These are phyloP conservation scores for Wickerhamomyces chambardii DNA, from an alignment of 805 yeast genomes.

Conservation along the genomic window DNA sequence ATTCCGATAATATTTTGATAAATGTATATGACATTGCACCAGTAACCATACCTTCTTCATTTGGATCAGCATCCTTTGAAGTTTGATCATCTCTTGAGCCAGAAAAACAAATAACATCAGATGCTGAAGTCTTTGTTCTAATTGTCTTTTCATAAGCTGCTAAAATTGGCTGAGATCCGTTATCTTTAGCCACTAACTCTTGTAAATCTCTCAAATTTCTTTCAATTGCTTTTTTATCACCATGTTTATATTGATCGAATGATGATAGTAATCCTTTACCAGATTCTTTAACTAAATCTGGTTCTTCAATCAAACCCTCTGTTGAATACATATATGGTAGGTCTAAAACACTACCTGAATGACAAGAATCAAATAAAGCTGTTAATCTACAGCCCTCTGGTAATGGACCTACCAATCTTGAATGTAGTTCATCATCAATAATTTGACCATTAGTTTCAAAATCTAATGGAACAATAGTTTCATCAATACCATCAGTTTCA, in stretches of 20 bases:
- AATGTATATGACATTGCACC: conserved; percentile 88
- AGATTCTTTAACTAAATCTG: conserved; percentile 67
- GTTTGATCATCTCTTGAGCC: conserved; percentile 86
- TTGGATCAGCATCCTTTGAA: conserved; percentile 57
- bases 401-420: conserved; percentile 57
- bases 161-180: conserved; percentile 27
- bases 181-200: conserved; percentile 29
- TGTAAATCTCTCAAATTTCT: conserved; percentile 33
- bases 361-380: conserved; percentile 79
- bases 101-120: conserved; percentile 67
- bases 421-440: conserved; percentile 70
- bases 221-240: conserved; percentile 38
- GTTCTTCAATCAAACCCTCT: conserved; percentile 77
- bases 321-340: conserved; percentile 76
- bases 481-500: conserved; percentile 68
- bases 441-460: conserved; percentile 59
- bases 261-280: conserved; percentile 58
- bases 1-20: conserved; percentile 47
- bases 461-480: conserved; percentile 67
- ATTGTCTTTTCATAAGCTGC: conserved; percentile 31
- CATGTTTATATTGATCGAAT: conserved; percentile 48
- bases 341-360: conserved; percentile 77
- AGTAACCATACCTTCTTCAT: conserved; percentile 58
- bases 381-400: conserved; percentile 71
- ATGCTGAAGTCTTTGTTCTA: conserved; percentile 57